Base-by-base conservation (phyloP, 2,329 filamentous ascomycete genomes). In the Neobulgaria alba region DNA sequence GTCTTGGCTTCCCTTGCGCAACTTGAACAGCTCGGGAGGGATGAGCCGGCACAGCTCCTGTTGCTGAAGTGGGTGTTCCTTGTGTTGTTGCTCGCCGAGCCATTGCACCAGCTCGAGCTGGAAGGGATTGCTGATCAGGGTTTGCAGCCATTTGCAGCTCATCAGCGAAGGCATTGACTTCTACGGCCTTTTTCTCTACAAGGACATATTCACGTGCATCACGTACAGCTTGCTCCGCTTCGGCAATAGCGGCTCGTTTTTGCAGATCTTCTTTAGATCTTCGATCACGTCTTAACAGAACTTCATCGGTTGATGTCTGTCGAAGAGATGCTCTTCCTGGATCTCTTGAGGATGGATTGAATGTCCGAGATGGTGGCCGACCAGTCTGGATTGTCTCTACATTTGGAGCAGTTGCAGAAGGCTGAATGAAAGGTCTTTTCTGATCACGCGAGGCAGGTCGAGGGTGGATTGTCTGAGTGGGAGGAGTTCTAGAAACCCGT, bases 121-220 rank as follows among this genome's bases (percentile, higher is more conserved):
- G 69, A 20, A 65, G 58, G 17, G 62, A 58, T 16, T 61, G 59
- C 26, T 69, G 72, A 61, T 17, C 57, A 35, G 85, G 84, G 56
- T 85, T 90, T 38, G 88, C 84, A 33, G 87, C 89, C 58, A 98
- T 69, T 26, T 26, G 7, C 7, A 26, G 23, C 63, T 96, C 90
- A 62, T 98, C 92, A 16, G 92, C 92, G 56, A 98, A 83, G 2
- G 92, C 92, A 61, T 98, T 96, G 37, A 98, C 90, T 61, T 96
- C 90, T 9, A 98, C 89, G 15, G 88, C 84, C 50, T 83, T 80
- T 67, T 95, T 95, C 66, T 98, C 92, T 10, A 98, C 86, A 18
- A 96, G 72, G 15, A 98, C 90, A 55, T 96, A 98, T 51, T 96
- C 92, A 50, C 90, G 79, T 59, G 93, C 79, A 49, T 96, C 90